A percentile compares a stretch with the other conserved stretches of the same genome.
phyloP scores from a whole-genome alignment of 805 yeast genomes.

The Saturnispora bothae region DNA sequence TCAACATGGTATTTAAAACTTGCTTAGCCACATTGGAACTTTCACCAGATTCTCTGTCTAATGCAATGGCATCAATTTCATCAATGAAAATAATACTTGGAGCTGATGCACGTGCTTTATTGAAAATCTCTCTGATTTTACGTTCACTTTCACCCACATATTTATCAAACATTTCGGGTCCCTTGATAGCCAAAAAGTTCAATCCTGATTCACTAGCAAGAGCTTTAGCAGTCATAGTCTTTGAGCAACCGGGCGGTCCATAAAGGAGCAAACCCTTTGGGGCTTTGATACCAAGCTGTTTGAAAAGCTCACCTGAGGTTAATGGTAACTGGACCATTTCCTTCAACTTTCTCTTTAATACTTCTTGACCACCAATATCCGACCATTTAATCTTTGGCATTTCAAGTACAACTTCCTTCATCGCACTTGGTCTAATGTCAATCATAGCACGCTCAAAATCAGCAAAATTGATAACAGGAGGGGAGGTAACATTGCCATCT shows the following conservation, averaged over 20 bases:
- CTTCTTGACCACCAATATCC: constrained; percentile 93
- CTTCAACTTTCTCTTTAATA: constrained; percentile 63
- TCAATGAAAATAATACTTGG: constrained; percentile 95
- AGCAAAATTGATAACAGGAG: constrained; percentile 36
- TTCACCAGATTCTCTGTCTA: constrained; percentile 54
- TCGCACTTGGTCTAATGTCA: constrained; percentile 90
- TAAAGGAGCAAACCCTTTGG: constrained; percentile 90
- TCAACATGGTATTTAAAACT: constrained; percentile 80
- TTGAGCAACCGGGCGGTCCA: constrained; percentile 99
- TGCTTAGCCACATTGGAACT: constrained; percentile 67
- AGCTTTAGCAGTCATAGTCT: constrained; percentile 90
- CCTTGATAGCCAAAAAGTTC: constrained; percentile 89
- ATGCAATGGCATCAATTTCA: constrained; percentile 90
- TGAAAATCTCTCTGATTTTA: constrained; percentile 87
- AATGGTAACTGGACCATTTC: constrained; percentile 92
- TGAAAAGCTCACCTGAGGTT: constrained; percentile 69
- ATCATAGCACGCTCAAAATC: constrained; percentile 67
- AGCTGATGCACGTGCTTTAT: constrained; percentile 82
- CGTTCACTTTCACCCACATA: constrained; percentile 95
- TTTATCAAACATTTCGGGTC: constrained; percentile 89
- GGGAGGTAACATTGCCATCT: constrained; percentile 34
- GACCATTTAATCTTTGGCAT: constrained; percentile 91
- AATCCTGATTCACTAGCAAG: constrained; percentile 92
- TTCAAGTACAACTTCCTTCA: constrained; percentile 90
- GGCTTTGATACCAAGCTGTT: constrained; percentile 67